A percentile compares a stretch with the other conserved stretches of the same genome.
Conservation (phyloP, 768 basidiomycete genomes). For the Rhizopogon vesiculosus region DNA sequence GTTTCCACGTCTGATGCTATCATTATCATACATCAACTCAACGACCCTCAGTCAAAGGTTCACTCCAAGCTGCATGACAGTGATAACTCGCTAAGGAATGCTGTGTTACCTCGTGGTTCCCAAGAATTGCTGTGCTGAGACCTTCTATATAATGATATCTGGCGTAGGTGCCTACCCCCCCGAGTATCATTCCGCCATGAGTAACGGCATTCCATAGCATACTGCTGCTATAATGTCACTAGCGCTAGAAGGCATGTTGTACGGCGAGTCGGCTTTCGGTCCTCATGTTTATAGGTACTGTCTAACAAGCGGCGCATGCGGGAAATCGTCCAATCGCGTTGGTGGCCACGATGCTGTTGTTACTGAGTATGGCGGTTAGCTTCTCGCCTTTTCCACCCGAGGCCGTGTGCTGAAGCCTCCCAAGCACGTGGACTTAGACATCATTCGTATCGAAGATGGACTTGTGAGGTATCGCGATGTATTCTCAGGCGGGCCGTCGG, state of each 20-base stretch:
- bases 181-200: not conserved
- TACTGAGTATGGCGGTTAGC: not conserved
- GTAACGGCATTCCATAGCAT: not conserved
- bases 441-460: constrained; percentile 13
- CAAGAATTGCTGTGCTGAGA: too few species aligned
- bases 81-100: too few species aligned
- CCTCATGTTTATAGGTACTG: not conserved
- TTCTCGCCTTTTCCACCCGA: not conserved
- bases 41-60: too few species aligned
- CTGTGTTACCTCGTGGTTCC: too few species aligned
- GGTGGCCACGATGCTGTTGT: not conserved
- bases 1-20: too few species aligned
- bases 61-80: too few species aligned
- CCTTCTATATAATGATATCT: too few species aligned
- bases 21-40: too few species aligned
- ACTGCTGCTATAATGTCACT: not conserved
- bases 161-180: not conserved
- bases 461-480: constrained; percentile 13
- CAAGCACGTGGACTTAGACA: constrained; percentile 3
- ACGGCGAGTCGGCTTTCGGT: not conserved
- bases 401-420: not conserved
- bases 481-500: constrained; percentile 15
- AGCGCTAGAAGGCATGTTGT: not conserved
- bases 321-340: not conserved
- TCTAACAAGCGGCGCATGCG: not conserved